These are phyloP conservation scores for Escallonia herrerae DNA, from an alignment of 129 eudicot species.

Conservation along the genomic window DNA sequence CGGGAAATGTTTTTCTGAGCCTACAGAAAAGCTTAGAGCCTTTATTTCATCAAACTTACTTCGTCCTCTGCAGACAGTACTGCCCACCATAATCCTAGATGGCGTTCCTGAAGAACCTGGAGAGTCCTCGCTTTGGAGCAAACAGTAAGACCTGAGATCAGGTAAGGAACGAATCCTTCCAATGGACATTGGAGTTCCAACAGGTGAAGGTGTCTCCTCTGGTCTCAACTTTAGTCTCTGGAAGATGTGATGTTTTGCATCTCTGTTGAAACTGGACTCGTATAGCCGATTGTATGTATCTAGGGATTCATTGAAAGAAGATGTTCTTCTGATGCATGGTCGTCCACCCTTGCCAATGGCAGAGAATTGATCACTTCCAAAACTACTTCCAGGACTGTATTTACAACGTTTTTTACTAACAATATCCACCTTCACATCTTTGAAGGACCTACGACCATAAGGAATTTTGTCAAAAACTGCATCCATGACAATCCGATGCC, in stretches of 20 bases:
- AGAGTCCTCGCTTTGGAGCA: conserved; percentile 26
- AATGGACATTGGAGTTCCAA: conserved; percentile 8
- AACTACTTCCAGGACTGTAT: conserved; percentile 24
- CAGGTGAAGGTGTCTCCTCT: conserved; percentile 21
- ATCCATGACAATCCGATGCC: conserved; percentile 62
- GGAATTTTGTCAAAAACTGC: conserved; percentile 73
- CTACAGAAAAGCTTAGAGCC: conserved; percentile 4
- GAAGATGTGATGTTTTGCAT: conserved; percentile 14
- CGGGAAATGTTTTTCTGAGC: conserved; percentile 23
- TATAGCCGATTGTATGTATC: conserved; percentile 49
- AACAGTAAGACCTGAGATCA: conserved; percentile 32
- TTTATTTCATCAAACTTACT: conserved; percentile 20
- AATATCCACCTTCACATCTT: conserved; percentile 27
- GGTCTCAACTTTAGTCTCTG: conserved; percentile 31
- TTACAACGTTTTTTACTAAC: conserved; percentile 6
- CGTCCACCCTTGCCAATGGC: neutral
- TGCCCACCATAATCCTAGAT: conserved; percentile 7
- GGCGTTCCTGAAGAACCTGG: conserved; percentile 10
- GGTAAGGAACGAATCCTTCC: conserved; percentile 68
- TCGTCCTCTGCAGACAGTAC: conserved; percentile 2
- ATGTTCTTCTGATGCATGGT: conserved; percentile 26
- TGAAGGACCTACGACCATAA: conserved; percentile 42
- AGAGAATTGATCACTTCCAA: conserved; percentile 10
- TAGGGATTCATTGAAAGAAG: conserved; percentile 42
- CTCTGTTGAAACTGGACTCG: conserved; percentile 16